Conservation (phyloP, 371 early-diverging fungal species). For the Lichtheimia hyalospora region DNA sequence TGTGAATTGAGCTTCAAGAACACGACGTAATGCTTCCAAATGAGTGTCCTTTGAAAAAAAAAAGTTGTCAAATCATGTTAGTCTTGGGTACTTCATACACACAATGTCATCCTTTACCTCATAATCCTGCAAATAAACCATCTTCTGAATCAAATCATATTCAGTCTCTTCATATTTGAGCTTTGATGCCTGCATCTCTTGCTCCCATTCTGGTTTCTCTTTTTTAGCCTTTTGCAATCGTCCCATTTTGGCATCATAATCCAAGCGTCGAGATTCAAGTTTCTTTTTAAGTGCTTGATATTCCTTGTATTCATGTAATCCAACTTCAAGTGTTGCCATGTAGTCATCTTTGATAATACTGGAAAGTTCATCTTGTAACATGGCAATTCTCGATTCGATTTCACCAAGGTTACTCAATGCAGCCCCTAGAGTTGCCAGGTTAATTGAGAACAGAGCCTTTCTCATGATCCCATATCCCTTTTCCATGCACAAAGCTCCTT, state of each 20-base stretch:
- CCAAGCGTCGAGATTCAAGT: constrained; percentile 84
- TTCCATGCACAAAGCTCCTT: constrained; percentile 10
- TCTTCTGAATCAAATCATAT: constrained; percentile 63
- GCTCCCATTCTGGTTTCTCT: constrained; percentile 87
- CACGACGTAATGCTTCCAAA: constrained; percentile 46
- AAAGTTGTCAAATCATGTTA: no score
- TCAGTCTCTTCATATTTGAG: constrained; percentile 90
- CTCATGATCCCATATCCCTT: not conserved
- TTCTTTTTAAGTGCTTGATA: constrained; percentile 75
- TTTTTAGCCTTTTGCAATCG: constrained; percentile 87
- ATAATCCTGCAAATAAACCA: constrained; percentile 67
- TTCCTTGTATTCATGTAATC: constrained; percentile 61
- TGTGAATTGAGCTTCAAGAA: constrained; percentile 59
- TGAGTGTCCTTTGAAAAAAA: constrained; percentile 23
- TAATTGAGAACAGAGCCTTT: not conserved
- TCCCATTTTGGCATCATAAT: constrained; percentile 89
- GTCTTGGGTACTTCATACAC: no score
- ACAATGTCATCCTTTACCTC: constrained; percentile 46
- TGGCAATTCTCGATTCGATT: constrained; percentile 63
- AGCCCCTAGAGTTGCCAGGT: constrained; percentile 31
- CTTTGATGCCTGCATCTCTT: constrained; percentile 87
- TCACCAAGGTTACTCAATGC: constrained; percentile 62
- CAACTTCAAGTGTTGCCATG: constrained; percentile 41
- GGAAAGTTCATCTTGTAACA: constrained; percentile 58
- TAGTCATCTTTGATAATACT: constrained; percentile 44